Percentiles rank a stretch among this genome's conserved stretches.
phyloP scores from a whole-genome alignment of 129 eudicot species.

The Scalesia atractyloides region DNA sequence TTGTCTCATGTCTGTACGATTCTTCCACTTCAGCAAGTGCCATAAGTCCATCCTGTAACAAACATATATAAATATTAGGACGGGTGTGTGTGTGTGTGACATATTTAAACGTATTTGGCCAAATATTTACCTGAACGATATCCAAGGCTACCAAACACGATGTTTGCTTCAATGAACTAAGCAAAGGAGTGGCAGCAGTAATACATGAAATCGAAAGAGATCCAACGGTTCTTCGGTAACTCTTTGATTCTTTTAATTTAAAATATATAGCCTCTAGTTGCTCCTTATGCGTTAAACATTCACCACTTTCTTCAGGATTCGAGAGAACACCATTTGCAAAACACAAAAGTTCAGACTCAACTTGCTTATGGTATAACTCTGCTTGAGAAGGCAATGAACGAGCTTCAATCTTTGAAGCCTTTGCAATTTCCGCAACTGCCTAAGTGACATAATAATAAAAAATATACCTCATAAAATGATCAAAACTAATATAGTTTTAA shows the following conservation, averaged over 20 bases:
- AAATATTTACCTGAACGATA: conserved; percentile 63
- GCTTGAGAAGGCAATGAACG: conserved; percentile 57
- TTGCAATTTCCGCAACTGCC: conserved; percentile 94
- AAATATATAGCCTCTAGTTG: conserved; percentile 61
- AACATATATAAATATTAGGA: not conserved
- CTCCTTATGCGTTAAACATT: conserved; percentile 36
- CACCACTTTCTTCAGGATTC: conserved; percentile 38
- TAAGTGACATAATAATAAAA: conserved; percentile 24
- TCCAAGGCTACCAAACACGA: conserved; percentile 68
- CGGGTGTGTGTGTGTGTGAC: not conserved
- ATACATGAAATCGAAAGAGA: conserved; percentile 77
- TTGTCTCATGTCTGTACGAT: conserved; percentile 65
- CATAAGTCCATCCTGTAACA: conserved; percentile 61
- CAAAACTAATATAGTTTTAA: not conserved
- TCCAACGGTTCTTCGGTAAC: conserved; percentile 77
- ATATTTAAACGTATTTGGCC: not conserved
- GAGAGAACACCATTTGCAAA: conserved; percentile 19
- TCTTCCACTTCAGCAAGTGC: conserved; percentile 79
- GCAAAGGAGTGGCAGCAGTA: conserved; percentile 71
- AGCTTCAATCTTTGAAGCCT: conserved; percentile 86
- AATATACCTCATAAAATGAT: not conserved
- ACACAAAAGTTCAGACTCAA: conserved; percentile 38
- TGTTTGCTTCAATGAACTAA: conserved; percentile 65
- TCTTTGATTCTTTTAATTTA: conserved; percentile 66
- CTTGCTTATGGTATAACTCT: conserved; percentile 43